Base-by-base conservation (phyloP, 768 basidiomycete species). In the Chlorophyllum brunneum region DNA sequence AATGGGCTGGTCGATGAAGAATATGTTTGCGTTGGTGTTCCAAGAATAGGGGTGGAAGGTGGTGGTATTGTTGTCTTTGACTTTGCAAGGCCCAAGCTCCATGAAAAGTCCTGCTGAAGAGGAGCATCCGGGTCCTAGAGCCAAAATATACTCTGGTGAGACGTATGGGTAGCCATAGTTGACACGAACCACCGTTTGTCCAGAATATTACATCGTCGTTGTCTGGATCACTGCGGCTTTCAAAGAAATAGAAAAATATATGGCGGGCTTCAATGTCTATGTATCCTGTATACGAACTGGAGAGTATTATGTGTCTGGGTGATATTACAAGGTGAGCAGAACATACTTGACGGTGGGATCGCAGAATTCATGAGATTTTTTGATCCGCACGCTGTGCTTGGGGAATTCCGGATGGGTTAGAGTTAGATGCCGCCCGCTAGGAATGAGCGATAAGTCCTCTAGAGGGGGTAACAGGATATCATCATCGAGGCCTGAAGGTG, bases 201-300 rank as follows among this genome's bases (percentile, higher is more conserved):
- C 76, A 78, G 59, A 83, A 79, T 11, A 83, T 78, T 6, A 84
- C 77, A 56, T 82, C 81, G 61, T 84, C 82, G 48, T 68, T 76
- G 26, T 74, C 75, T 5, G 84, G 83, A 53, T 83, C 70, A 46
- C 65, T 77, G 45, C 88, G 69, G 51, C 81, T 83, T 63, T 89
- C 85, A 62, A 88, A 89, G 63, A 88, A 88, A 69, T 86, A 86
- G 72, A 88, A 88, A 62, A 84, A 85, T 11, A 85, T 56, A 59
- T 85, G 84, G 2, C 81, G 73, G 5, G 81, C 71, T 60, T 81
- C 70, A 38, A 83, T 73, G 54, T 85, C 84, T 48, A 86, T 81
- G 58, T 86, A 85, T 11, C 85, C 84, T 0, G 82, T 83, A 61
- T 81, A 86, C 1, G 75, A 67, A 16, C 80, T 82, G 29, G 22